Base-by-base conservation (phyloP, 2,329 filamentous ascomycete genomes). In the Colletotrichum euphorbiae region DNA sequence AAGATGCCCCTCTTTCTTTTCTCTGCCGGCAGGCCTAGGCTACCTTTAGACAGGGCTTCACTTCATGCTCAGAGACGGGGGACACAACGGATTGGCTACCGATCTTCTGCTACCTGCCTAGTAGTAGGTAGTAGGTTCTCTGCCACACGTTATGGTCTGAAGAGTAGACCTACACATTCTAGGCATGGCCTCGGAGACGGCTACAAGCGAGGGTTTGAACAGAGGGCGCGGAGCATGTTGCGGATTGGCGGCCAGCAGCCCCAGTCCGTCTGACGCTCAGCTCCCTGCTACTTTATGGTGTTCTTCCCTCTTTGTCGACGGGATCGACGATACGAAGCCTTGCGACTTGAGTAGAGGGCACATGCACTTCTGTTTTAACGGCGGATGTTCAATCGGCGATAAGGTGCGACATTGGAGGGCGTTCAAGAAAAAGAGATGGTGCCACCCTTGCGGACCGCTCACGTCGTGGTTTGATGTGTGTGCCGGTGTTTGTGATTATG, bases 401-500 rank as follows among this genome's bases (percentile, higher is more conserved):
- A 38, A 40, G 38, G 58, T 38, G 55, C 38, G 28, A 60, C 45
- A 42, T 8, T 17, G 19, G 48, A 31, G 19, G 36, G 17, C 13
- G 36, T 38, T 38, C 19, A 36, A 17, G 21, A 21, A 4, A 24
- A 24, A 24, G 56, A 38, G n/a, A 56, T 12, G 51, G n/a, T n/a
- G 45, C 17, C 9, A 45, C 38, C 46, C 15, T 52, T 36, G 46
- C 31, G 50, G 13, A n/a, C n/a, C 8, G 28, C 28, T 31, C 17
- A 5, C 28, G 4, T 45, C 8, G 42, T 45, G 17, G 62, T 65
- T 61, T 54, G 46, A 52, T 36, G 31, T 36, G 15, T 31, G 46
- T 65, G 38, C 46, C 57, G 31, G 38, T 31, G 46, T 54, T 46
- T 65, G 62, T 65, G 28, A 40, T 61, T 38, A 36, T 21, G 17